Conservation (phyloP, 2,329 filamentous ascomycete genomes). For the Orbilia quercus region DNA sequence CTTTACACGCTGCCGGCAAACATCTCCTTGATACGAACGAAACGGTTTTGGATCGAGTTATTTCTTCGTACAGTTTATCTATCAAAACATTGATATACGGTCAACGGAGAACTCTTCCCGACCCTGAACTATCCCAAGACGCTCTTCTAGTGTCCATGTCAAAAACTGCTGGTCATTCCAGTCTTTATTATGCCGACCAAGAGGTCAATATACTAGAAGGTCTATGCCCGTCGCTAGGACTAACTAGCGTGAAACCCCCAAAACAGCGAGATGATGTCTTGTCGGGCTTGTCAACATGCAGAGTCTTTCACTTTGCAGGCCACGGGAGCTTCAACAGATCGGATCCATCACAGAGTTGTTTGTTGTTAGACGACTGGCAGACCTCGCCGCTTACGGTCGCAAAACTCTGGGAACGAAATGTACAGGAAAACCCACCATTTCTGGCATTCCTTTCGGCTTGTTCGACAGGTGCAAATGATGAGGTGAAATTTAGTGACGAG, state of each 20-base stretch:
- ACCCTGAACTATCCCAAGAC: not conserved
- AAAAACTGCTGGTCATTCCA: slow-evolving; percentile 56
- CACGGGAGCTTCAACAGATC: slow-evolving; percentile 61
- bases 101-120: slow-evolving; percentile 53
- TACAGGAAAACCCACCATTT: not conserved
- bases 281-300: slow-evolving; percentile 58
- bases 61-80: slow-evolving; percentile 64
- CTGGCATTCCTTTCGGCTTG: slow-evolving; percentile 56
- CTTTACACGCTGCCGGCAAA: slow-evolving; percentile 62
- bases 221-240: slow-evolving; percentile 8
- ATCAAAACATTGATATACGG: slow-evolving; percentile 61
- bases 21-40: slow-evolving; percentile 57
- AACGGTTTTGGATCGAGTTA: slow-evolving; percentile 62
- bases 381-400: too few species aligned
- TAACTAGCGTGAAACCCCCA: not conserved
- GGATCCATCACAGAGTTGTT: slow-evolving; percentile 61
- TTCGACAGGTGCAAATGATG: too few species aligned
- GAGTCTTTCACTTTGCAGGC: slow-evolving; percentile 65
- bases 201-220: slow-evolving; percentile 5
- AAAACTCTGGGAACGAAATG: too few species aligned
- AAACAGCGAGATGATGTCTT: slow-evolving; percentile 58
- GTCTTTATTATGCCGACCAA: slow-evolving; percentile 1
- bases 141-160: slow-evolving; percentile 62
- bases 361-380: slow-evolving; percentile 55
- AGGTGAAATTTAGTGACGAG: too few species aligned